These are phyloP conservation scores for Trichoderma koningii DNA, from an alignment of 2,329 filamentous ascomycete species.

Conservation along the genomic window DNA sequence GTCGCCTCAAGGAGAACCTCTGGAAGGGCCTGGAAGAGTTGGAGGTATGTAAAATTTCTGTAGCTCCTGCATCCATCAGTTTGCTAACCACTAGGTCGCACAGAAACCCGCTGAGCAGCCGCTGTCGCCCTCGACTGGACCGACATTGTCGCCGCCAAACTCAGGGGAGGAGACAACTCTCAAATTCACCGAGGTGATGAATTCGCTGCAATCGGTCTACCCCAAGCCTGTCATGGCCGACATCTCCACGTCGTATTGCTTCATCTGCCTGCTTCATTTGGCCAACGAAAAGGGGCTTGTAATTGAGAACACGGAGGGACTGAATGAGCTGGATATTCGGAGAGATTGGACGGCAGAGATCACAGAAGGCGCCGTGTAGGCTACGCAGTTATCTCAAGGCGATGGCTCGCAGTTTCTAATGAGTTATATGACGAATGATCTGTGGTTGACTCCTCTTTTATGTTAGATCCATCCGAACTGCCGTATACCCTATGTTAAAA, in stretches of 20 bases:
- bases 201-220: constrained; percentile 82
- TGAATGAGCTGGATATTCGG: constrained; percentile 62
- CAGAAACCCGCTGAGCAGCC: constrained; percentile 8
- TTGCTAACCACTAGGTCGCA: constrained; percentile 7
- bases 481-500: neutral
- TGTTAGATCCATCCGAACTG: neutral
- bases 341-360: constrained; percentile 65
- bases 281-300: constrained; percentile 90
- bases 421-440: constrained; percentile 4
- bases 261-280: constrained; percentile 88
- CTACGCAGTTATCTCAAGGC: neutral
- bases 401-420: neutral
- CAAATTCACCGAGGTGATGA: constrained; percentile 91
- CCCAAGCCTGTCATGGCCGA: constrained; percentile 84
- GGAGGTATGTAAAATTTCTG: constrained; percentile 45
- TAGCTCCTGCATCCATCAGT: neutral
- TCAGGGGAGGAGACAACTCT: constrained; percentile 55
- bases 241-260: constrained; percentile 90
- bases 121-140: constrained; percentile 35
- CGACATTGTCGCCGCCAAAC: constrained; percentile 35
- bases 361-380: constrained; percentile 45
- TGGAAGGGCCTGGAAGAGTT: constrained; percentile 63
- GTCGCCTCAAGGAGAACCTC: constrained; percentile 68
- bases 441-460: neutral
- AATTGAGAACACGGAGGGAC: constrained; percentile 64